Conservation (phyloP, 371 early-diverging fungal genomes). For the Lichtheimia ornata region DNA sequence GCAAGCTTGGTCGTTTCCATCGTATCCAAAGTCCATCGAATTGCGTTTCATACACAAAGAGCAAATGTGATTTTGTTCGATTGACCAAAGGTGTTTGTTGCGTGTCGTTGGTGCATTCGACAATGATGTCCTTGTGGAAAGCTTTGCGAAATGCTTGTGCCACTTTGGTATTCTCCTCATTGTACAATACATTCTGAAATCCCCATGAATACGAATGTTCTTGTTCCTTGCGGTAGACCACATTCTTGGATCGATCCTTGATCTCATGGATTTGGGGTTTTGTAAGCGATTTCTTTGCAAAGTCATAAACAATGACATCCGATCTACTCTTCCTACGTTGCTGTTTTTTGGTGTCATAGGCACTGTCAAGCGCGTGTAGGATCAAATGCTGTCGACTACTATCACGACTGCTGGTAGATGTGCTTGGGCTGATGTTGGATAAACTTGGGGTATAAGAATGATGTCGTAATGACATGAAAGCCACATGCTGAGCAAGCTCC, state of each 20-base stretch:
- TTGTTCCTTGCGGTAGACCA: slow-evolving; percentile 42
- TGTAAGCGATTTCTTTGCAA: slow-evolving; percentile 36
- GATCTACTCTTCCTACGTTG: slow-evolving; percentile 25
- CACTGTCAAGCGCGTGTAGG: slow-evolving; percentile 5
- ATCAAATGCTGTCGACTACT: slow-evolving; percentile 10
- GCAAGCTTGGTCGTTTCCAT: slow-evolving; percentile 42
- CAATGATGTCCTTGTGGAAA: slow-evolving; percentile 44
- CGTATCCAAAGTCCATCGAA: slow-evolving; percentile 34
- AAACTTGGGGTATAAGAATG: slow-evolving; percentile 8
- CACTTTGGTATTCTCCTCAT: slow-evolving; percentile 22
- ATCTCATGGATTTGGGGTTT: slow-evolving; percentile 42
- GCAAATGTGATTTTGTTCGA: slow-evolving; percentile 32
- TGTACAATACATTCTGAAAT: slow-evolving; percentile 47
- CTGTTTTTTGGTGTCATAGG: slow-evolving; percentile 5
- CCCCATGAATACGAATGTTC: slow-evolving; percentile 57
- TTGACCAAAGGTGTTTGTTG: slow-evolving; percentile 26
- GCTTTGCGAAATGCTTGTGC: slow-evolving; percentile 46
- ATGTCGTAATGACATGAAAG: slow-evolving; percentile 9
- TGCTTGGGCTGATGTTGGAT: slow-evolving; percentile 12
- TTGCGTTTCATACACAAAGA: slow-evolving; percentile 42
- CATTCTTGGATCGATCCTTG: slow-evolving; percentile 28
- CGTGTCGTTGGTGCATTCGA: slow-evolving; percentile 30
- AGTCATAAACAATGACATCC: slow-evolving; percentile 30
- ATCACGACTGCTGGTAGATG: slow-evolving; percentile 11
- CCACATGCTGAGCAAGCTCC: slow-evolving; percentile 5